Base-by-base conservation (phyloP, 805 yeast genomes). In the Hyphopichia homilentoma region DNA sequence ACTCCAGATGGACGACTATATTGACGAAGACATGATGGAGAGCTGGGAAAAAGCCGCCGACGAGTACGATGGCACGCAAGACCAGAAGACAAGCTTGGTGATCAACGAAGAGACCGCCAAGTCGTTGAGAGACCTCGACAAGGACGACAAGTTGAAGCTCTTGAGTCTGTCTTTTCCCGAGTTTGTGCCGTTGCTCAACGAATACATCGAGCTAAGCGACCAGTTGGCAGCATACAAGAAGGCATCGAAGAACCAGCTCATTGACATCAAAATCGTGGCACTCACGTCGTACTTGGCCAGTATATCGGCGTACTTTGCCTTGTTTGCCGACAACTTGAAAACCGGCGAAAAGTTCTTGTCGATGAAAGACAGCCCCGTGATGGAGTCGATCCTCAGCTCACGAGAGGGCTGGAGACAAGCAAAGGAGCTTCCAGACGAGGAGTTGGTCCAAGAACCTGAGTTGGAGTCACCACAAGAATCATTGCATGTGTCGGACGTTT, bases 351-450 rank as follows among this genome's bases (percentile, higher is more conserved):
- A 70, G 3, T 73, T 79, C 39, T 33, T 47, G 8, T 54, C 67
- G 21, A 79, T 89, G 82, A 87, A 86, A 47, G 94, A 86, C 35
- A 90, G 84, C 44, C 84, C 90, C 3, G 81, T 90, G 2, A 90
- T 93, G 96, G 88, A 85, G 49, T 75, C 83, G 18, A 80, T 90
- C 21, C 63, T 90, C 33, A 79, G 83, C 33, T 71, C 93, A 3
- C 73, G 94, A 44, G 96, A 90, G 50, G 71, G 85, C 12, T 89
- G 96, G 96, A 75, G 93, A 52, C 89, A 84, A 48, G 95, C 94
- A 4, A 68, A 61, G 29, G 75, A 66, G 39, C 52, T 81, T 21
- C 73, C 72, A 9, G 28, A 25, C 16, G 19, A 15, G 14, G 30
- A 33, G 15, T 32, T 32, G n/a, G n/a, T 22, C 14, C 35, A 20